Base-by-base conservation (phyloP, 768 basidiomycete species). In the Tephrocybe rancida region DNA sequence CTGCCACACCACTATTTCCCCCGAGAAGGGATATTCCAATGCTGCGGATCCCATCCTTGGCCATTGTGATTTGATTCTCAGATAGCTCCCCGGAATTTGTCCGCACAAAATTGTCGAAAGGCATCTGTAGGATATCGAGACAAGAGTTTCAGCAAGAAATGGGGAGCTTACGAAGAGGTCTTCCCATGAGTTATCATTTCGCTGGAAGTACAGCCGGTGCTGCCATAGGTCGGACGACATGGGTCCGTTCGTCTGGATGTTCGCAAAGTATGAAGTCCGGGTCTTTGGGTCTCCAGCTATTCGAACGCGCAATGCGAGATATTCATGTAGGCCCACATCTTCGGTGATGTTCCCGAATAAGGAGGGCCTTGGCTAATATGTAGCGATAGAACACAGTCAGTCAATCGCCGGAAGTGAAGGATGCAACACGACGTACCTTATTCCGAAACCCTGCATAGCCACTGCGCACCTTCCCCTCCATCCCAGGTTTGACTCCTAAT, bases 401-500 rank as follows among this genome's bases (percentile, higher is more conserved):
- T 50, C 22, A 42, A 30, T 11, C 19, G 11, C 44, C 10, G 5
- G 4, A 26, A 29, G 32, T 29, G 26, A 44, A 25, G 39, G 18
- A 14, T 13, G 45, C 0, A 26, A 11, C 18, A 3, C 26, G 9
- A 55, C 73, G 49, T 50, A 90, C 93, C 77, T 87, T 89, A 66
- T 86, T 96, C 58, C 92, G 75, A 66, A 98, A 92, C 16, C 92
- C 95, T 14, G 93, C 92, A 69, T 96, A 98, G 0, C 95, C 95
- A 5, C 87, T 86, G 44, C 91, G 76, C 32, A 96, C 77, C 60
- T 83, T 81, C 1, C 83, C 82, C 61, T 86, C 81, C 48, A 87
- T 69, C n/a, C 82, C 83, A 1, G 83, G 74, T 44, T 82, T 83
- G 1, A 95, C 89, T 35, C 73, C 77, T 16, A 91, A 75, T 34